Evolutionary conservation across 768 basidiomycete species (phyloP).

Genomic region (Russula vinacea): DNA sequence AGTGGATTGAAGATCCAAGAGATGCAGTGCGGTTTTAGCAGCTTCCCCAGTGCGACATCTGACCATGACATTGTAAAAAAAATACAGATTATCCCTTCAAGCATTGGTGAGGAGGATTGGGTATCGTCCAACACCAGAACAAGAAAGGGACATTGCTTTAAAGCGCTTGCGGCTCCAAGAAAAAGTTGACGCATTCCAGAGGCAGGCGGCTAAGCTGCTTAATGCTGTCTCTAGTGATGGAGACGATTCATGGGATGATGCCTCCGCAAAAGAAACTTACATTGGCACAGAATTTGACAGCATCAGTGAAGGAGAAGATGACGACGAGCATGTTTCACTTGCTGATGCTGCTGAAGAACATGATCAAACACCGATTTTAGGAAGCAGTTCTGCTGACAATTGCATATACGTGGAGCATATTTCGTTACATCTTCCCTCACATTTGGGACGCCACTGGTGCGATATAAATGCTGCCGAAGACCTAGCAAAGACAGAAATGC

Average conservation of each 20-base stretch:
- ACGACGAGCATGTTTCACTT: no score
- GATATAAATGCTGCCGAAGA: neutral
- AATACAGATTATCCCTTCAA: neutral
- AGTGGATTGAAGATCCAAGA: conserved; percentile 11
- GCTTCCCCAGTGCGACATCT: neutral
- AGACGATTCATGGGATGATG: no score
- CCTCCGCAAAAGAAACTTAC: no score
- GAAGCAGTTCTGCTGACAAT: neutral
- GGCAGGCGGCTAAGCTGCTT: neutral
- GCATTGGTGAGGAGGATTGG: no score
- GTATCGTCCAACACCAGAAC: no score
- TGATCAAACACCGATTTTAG: neutral
- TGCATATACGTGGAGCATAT: neutral
- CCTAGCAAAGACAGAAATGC: neutral
- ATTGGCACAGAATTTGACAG: no score
- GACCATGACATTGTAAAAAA: neutral
- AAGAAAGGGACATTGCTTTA: neutral
- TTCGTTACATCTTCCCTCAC: neutral
- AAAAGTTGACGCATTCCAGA: conserved; percentile 1
- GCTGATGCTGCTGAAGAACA: no score
- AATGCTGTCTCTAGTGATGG: no score
- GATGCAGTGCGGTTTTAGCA: neutral
- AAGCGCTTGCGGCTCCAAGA: neutral
- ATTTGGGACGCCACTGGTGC: neutral
- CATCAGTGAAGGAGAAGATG: no score